Conservation (phyloP, 768 basidiomycete species). For the Auricularia heimuer region DNA sequence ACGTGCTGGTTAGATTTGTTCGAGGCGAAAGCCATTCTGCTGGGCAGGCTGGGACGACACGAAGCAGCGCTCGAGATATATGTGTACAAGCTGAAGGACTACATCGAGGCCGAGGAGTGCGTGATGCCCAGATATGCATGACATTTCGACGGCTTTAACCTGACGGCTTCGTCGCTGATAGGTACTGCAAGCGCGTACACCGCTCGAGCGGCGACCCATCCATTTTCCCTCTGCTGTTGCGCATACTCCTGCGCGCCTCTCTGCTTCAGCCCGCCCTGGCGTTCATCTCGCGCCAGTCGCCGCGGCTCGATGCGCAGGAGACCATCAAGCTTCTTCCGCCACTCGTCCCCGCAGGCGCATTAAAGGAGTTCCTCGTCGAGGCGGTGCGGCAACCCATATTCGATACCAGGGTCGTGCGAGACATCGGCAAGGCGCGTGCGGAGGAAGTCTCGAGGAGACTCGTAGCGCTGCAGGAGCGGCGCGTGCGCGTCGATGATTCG, state of each 20-base stretch:
- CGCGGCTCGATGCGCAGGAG: constrained; percentile 70
- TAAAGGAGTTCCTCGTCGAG: constrained; percentile 68
- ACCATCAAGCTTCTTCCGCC: constrained; percentile 85
- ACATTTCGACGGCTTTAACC: constrained; percentile 4
- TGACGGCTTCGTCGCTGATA: constrained; percentile 20
- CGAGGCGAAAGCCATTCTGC: constrained; percentile 84
- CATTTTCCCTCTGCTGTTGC: constrained; percentile 78
- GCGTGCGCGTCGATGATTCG: constrained; percentile 85
- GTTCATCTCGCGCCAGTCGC: constrained; percentile 78
- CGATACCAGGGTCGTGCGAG: constrained; percentile 57
- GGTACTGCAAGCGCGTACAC: constrained; percentile 85
- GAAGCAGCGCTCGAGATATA: constrained; percentile 94
- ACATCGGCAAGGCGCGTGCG: constrained; percentile 62
- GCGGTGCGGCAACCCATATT: constrained; percentile 56
- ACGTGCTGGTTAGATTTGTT: constrained; percentile 50
- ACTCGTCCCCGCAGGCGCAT: constrained; percentile 72
- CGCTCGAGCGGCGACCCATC: constrained; percentile 41
- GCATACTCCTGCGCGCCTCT: constrained; percentile 75
- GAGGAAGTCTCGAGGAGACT: constrained; percentile 67
- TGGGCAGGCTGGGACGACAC: constrained; percentile 84
- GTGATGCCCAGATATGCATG: constrained; percentile 16
- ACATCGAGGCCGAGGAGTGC: constrained; percentile 81
- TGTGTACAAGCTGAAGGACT: constrained; percentile 78
- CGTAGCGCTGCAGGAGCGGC: constrained; percentile 65
- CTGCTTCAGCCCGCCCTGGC: constrained; percentile 75